A percentile compares a stretch with the other conserved stretches of the same genome.
Conservation (phyloP, 306 rosid species). For the Ormosia emarginata region DNA sequence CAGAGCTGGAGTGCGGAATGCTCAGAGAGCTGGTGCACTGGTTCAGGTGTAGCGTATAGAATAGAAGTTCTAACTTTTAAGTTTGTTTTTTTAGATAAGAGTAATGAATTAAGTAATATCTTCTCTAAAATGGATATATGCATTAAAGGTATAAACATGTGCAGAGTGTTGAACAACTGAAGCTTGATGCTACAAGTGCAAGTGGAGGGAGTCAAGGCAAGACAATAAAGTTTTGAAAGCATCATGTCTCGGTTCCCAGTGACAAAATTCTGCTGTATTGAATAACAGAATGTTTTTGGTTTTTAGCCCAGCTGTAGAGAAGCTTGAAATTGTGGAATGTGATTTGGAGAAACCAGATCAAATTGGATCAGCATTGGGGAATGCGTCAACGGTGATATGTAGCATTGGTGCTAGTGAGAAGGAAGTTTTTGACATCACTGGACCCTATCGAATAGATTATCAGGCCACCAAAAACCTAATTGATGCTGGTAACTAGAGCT, state of each 20-base stretch:
- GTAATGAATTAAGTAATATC: not conserved
- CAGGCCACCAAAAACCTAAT: constrained; percentile 74
- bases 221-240: constrained; percentile 33
- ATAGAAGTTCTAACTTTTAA: not conserved
- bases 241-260: constrained; percentile 5
- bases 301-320: constrained; percentile 99
- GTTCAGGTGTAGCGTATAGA: constrained; percentile 61
- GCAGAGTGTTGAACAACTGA: constrained; percentile 84
- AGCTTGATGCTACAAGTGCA: constrained; percentile 45
- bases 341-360: constrained; percentile 75
- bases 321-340: constrained; percentile 96
- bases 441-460: constrained; percentile 93
- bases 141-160: constrained; percentile 15
- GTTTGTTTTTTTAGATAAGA: not conserved
- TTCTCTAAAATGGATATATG: constrained; percentile 18
- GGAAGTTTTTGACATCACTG: constrained; percentile 83
- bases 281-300: constrained; percentile 78
- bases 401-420: constrained; percentile 98
- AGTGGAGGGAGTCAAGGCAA: constrained; percentile 58
- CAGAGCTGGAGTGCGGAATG: constrained; percentile 80
- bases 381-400: constrained; percentile 79
- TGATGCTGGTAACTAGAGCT: constrained; percentile 61
- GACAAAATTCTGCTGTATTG: constrained; percentile 37
- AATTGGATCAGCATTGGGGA: constrained; percentile 68
- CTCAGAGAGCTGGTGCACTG: constrained; percentile 66